phyloP scores from a whole-genome alignment of 257 asterid species.

The Solanum chmielewskii region DNA sequence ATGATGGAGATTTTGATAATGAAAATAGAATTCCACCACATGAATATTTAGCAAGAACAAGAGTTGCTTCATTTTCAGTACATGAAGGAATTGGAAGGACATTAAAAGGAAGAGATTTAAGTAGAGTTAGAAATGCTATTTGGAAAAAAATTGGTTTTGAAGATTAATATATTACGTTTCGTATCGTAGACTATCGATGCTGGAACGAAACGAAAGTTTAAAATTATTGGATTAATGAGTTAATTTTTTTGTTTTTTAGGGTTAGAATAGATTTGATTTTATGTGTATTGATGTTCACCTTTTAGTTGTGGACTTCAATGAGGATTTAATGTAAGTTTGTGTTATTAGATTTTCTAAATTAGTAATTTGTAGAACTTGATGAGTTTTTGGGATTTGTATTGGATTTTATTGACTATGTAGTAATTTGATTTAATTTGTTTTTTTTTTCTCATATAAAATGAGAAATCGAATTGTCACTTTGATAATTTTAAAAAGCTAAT shows the following conservation, averaged over 20 bases:
- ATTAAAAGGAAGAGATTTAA: conserved; percentile 86
- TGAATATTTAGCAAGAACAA: conserved; percentile 62
- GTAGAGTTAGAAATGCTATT: conserved; percentile 79
- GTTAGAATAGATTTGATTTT: conserved; percentile 2
- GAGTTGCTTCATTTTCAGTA: conserved; percentile 72
- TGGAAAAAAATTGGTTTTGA: conserved; percentile 83
- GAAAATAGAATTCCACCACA: conserved; percentile 67
- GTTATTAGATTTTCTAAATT: neutral
- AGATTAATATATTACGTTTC: conserved; percentile 17
- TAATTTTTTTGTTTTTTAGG: neutral
- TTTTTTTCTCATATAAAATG: neutral
- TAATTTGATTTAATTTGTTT: neutral
- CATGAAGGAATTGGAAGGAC: conserved; percentile 84
- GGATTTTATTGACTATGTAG: neutral
- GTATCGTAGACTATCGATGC: no score
- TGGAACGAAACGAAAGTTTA: neutral
- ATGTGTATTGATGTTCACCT: conserved; percentile 11
- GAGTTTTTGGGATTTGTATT: neutral
- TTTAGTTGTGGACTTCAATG: conserved; percentile 15
- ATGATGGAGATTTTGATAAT: conserved; percentile 11
- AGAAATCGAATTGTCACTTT: no score
- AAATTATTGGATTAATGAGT: neutral
- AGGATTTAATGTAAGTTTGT: conserved; percentile 7
- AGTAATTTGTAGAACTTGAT: neutral
- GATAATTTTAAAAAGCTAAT: no score